phyloP scores from a whole-genome alignment of 129 eudicot genomes.

The Chrysanthemum lavandulifolium region DNA sequence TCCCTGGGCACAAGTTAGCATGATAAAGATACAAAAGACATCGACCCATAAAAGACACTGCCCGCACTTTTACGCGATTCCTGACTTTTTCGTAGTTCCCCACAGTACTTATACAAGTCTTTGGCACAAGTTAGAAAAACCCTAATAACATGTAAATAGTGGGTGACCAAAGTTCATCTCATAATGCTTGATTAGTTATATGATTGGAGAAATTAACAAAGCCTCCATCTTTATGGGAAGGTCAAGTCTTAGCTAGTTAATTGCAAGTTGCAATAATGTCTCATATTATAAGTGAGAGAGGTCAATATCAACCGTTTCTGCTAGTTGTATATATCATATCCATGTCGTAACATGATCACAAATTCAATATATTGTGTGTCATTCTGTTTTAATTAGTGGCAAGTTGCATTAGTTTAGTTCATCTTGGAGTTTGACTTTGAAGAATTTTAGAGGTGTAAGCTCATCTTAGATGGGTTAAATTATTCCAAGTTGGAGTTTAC shows the following conservation, averaged over 20 bases:
- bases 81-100: too few relatives aligned
- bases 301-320: slow-evolving; percentile 28
- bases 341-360: slow-evolving; percentile 16
- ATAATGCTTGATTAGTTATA: slow-evolving; percentile 28
- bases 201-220: slow-evolving; percentile 17
- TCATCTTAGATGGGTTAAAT: slow-evolving; percentile 3
- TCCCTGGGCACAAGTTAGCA: too few relatives aligned
- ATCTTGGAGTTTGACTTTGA: slow-evolving; percentile 13
- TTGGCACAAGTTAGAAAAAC: too few relatives aligned
- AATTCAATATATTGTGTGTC: slow-evolving; percentile 10
- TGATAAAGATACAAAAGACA: too few relatives aligned
- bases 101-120: too few relatives aligned
- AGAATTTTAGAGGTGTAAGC: slow-evolving; percentile 14
- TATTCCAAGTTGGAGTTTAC: slow-evolving; percentile 17
- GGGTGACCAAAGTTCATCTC: slow-evolving; percentile 27
- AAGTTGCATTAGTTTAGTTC: slow-evolving; percentile 25
- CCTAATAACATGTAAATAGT: slow-evolving; percentile 1
- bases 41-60: too few relatives aligned
- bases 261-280: slow-evolving; percentile 27
- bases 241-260: slow-evolving; percentile 18
- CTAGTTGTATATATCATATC: slow-evolving; percentile 5
- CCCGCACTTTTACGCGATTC: too few relatives aligned
- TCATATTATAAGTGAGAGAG: slow-evolving; percentile 13
- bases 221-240: slow-evolving; percentile 35
- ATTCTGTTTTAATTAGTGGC: slow-evolving; percentile 5